Base-by-base conservation (phyloP, 73 alveolate species). In the Diophrys sp. region DNA sequence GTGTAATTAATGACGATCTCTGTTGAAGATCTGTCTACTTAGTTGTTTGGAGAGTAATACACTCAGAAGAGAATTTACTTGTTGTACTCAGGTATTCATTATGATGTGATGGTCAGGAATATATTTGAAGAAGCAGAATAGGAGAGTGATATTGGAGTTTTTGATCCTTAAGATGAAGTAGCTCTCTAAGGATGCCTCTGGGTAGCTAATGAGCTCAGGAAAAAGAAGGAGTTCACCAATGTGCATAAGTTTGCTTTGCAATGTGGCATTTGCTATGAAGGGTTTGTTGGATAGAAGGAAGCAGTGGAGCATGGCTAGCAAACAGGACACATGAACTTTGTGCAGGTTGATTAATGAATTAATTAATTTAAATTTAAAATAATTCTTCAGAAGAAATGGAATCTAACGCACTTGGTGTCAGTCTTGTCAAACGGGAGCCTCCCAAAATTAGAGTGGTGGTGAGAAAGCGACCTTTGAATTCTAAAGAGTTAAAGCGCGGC, bases 381-480 rank as follows among this genome's bases (percentile, higher is more conserved):
- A n/a, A n/a, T n/a, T 44, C 18, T 18, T 11, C 18, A 44, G 18
- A 18, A 71, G 14, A 30, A 71, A 71, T 71, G 29, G 29, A 28
- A 71, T 71, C 25, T 31, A 71, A 31, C 23, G 67, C 69, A 30
- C 23, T 30, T 69, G 25, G 25, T 27, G n/a, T 25, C 28, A 25
- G 25, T 26, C 28, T 44, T 5, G 62, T 44, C 18, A 44, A 44
- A 44, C 5, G 62, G 18, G 62, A 44, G 18, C 62, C 62, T 54
- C 98, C 99, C 55, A 95, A 94, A 81, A 98, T 98, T 82, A 87
- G 96, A 55, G 99, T 98, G 77, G 98, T 97, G 70, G 98, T 98
- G 33, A 94, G 99, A 54, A 98, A 98, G 97, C 86, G 99, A 57
- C 99, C 99, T 55, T 87, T 96, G 90, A 96, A 96, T 82, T 82